Evolutionary conservation across 768 basidiomycete species (phyloP).

Genomic region (Leccinum olivaceopallidum): DNA sequence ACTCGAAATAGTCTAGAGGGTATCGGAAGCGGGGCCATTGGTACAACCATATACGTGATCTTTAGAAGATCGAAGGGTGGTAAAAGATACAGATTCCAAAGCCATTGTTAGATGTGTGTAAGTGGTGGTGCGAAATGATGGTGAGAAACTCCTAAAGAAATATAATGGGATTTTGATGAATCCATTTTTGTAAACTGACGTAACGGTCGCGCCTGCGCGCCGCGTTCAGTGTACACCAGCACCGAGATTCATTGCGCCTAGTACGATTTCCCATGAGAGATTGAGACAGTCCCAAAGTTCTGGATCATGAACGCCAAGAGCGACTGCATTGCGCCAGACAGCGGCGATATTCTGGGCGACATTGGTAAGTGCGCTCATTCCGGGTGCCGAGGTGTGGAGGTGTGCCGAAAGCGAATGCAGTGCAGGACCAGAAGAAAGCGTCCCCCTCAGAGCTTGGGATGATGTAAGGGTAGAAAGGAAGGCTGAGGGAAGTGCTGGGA

Average conservation of each 20-base stretch:
- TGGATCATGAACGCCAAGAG: constrained; percentile 67
- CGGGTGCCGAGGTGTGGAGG: constrained; percentile 48
- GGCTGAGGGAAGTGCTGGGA: constrained; percentile 35
- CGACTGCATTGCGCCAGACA: constrained; percentile 70
- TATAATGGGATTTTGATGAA: constrained; percentile 15
- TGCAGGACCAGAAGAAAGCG: constrained; percentile 48
- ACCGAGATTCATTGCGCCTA: constrained; percentile 57
- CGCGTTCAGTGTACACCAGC: constrained; percentile 38
- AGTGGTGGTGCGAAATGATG: constrained; percentile 26
- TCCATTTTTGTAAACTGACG: constrained; percentile 22
- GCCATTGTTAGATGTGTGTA: constrained; percentile 18
- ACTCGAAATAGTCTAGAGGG: constrained; percentile 30
- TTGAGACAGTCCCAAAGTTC: constrained; percentile 69
- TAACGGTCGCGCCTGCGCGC: constrained; percentile 22
- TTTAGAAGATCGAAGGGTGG: constrained; percentile 8
- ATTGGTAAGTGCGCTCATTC: constrained; percentile 46
- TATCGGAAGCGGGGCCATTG: constrained; percentile 24
- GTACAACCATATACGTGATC: constrained; percentile 27
- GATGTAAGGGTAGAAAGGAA: constrained; percentile 34
- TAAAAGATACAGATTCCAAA: constrained; percentile 32
- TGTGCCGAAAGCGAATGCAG: constrained; percentile 57
- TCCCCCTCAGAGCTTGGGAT: constrained; percentile 36
- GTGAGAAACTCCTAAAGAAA: constrained; percentile 24
- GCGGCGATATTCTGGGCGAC: constrained; percentile 55
- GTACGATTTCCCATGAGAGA: constrained; percentile 63